Conservation (phyloP, 495 filamentous ascomycete species). For the Hypomontagnella monticulosa region DNA sequence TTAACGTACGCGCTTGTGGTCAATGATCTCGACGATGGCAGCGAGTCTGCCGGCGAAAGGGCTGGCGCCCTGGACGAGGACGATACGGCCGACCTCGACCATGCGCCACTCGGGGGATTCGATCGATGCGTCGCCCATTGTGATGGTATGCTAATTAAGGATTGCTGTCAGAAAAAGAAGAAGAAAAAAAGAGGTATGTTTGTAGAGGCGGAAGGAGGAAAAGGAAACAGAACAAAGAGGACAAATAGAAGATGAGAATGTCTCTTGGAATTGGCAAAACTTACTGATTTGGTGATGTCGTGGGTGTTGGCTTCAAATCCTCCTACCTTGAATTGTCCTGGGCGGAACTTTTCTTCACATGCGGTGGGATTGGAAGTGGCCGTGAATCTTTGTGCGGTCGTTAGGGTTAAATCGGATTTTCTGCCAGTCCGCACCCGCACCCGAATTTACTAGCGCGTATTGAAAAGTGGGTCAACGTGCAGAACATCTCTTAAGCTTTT, state of each 20-base stretch:
- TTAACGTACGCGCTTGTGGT: constrained; percentile 97
- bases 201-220: background rate
- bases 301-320: constrained; percentile 35
- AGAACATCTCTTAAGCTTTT: constrained; percentile 28
- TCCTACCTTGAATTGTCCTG: constrained; percentile 40
- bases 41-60: constrained; percentile 86
- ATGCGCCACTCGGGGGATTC: constrained; percentile 83
- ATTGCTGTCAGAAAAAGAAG: constrained; percentile 29
- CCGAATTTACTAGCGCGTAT: constrained; percentile 2
- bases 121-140: constrained; percentile 68
- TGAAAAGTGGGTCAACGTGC: constrained; percentile 4
- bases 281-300: constrained; percentile 41
- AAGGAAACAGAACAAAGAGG: no score
- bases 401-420: constrained; percentile 44
- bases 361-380: constrained; percentile 27
- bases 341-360: constrained; percentile 37
- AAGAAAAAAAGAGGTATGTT: background rate
- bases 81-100: constrained; percentile 96
- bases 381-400: constrained; percentile 37
- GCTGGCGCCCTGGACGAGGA: constrained; percentile 77
- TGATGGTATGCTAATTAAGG: constrained; percentile 44
- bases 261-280: constrained; percentile 8
- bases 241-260: background rate
- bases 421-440: constrained; percentile 31
- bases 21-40: constrained; percentile 97